Conservation (phyloP, 1,284 basidiomycete species). For the Irpex rosettiformis region DNA sequence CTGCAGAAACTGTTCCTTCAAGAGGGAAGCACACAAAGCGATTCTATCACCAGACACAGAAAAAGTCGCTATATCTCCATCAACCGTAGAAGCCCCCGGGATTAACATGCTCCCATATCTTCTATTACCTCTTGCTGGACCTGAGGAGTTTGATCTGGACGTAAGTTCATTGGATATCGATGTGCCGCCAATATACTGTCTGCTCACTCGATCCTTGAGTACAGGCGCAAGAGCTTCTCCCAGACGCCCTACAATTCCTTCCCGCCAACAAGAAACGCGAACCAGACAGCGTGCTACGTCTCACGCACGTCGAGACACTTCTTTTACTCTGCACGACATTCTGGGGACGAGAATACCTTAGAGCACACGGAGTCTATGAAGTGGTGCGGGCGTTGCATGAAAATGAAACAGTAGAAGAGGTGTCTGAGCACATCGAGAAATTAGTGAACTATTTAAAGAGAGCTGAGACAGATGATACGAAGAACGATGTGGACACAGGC, state of each 20-base stretch:
- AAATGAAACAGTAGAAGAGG: conserved; percentile 78
- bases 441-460: conserved; percentile 75
- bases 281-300: conserved; percentile 72
- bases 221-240: conserved; percentile 89
- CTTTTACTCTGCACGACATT: conserved; percentile 87
- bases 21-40: conserved; percentile 63
- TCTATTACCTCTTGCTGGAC: conserved; percentile 88
- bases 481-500: conserved; percentile 27
- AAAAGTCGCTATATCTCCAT: conserved; percentile 48
- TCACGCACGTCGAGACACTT: conserved; percentile 87
- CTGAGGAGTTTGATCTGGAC: conserved; percentile 91
- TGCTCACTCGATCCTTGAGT: background rate
- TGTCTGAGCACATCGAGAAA: conserved; percentile 61
- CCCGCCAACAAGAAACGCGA: conserved; percentile 86
- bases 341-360: conserved; percentile 81
- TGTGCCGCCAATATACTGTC: background rate
- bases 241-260: conserved; percentile 84
- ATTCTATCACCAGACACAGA: conserved; percentile 61
- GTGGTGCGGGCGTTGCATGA: conserved; percentile 83
- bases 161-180: conserved; percentile 34
- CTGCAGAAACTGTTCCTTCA: conserved; percentile 75
- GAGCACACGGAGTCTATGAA: conserved; percentile 84
- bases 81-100: conserved; percentile 62
- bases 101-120: conserved; percentile 83
- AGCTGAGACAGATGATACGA: conserved; percentile 56